Evolutionary conservation across 768 basidiomycete species (phyloP).

Genomic region (Daedalea quercina): DNA sequence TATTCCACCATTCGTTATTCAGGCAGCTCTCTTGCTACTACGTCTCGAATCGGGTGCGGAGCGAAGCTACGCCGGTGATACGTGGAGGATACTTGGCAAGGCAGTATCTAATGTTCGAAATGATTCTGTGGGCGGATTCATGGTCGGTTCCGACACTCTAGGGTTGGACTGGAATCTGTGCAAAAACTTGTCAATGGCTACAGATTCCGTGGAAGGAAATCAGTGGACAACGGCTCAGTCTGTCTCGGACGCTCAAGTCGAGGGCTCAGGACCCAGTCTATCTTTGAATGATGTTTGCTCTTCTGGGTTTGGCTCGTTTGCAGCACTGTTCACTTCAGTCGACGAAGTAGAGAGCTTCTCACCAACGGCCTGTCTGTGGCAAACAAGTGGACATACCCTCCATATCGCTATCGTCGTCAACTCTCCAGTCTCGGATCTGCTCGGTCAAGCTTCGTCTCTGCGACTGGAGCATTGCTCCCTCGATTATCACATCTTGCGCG

Average conservation of each 20-base stretch:
- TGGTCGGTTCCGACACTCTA: conserved; percentile 13
- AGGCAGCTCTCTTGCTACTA: conserved; percentile 22
- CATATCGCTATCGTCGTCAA: conserved; percentile 16
- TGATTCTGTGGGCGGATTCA: conserved; percentile 32
- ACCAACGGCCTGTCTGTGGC: conserved; percentile 31
- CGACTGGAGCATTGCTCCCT: not conserved
- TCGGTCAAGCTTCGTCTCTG: not conserved
- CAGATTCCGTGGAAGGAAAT: no score
- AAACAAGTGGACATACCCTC: conserved; percentile 23
- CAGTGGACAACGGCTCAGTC: no score
- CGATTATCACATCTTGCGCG: not conserved
- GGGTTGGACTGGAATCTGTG: conserved; percentile 7
- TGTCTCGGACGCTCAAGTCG: no score
- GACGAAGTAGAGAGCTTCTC: conserved; percentile 29
- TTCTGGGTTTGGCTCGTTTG: conserved; percentile 21
- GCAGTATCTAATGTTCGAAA: conserved; percentile 20
- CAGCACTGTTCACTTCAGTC: conserved; percentile 27
- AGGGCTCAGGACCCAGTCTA: not conserved
- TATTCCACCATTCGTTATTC: conserved; percentile 55
- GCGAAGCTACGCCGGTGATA: not conserved
- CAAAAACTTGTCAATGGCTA: conserved; percentile 4
- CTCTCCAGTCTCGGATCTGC: not conserved
- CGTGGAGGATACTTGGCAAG: conserved; percentile 24
- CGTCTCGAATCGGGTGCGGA: conserved; percentile 9
- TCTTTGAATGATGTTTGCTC: not conserved